phyloP scores from a whole-genome alignment of 768 basidiomycete genomes.

The Leccinum imitatum region DNA sequence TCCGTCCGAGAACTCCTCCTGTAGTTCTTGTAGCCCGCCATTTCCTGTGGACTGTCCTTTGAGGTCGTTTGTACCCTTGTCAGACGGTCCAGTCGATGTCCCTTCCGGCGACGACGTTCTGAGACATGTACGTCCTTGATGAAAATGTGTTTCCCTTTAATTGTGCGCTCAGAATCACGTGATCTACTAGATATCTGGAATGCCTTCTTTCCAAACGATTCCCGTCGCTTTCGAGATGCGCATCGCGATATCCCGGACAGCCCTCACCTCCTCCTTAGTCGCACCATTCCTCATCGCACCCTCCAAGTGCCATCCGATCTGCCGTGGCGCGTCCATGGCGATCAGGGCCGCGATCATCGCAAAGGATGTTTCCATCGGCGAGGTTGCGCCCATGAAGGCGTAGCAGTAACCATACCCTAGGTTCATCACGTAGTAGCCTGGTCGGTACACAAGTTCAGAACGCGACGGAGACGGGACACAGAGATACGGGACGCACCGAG shows the following conservation, averaged over 20 bases:
- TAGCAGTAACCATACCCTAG: conserved; percentile 61
- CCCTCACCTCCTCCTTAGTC: conserved; percentile 48
- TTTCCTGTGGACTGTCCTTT: conserved; percentile 84
- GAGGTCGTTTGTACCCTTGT: conserved; percentile 79
- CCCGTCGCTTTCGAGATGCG: conserved; percentile 48
- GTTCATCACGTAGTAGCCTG: conserved; percentile 56
- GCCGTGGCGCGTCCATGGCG: conserved; percentile 42
- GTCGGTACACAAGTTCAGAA: not conserved
- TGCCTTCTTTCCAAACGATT: conserved; percentile 48
- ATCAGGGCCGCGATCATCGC: conserved; percentile 61
- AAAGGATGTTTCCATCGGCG: conserved; percentile 55
- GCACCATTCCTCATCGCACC: conserved; percentile 20
- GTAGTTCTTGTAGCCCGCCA: conserved; percentile 86
- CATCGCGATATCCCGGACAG: conserved; percentile 55
- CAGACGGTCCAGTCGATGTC: conserved; percentile 75
- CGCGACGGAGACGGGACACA: not conserved
- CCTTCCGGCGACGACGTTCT: conserved; percentile 64
- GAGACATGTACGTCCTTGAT: conserved; percentile 51
- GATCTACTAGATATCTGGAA: conserved; percentile 40
- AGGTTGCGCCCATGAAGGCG: conserved; percentile 45
- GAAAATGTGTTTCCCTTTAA: too few species aligned
- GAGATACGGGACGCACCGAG: not conserved
- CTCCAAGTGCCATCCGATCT: too few species aligned
- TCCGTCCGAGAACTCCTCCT: conserved; percentile 95
- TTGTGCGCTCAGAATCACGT: conserved; percentile 12